Evolutionary conservation across 306 rosid genomes (phyloP).

Genomic region (Purshia tridentata): DNA sequence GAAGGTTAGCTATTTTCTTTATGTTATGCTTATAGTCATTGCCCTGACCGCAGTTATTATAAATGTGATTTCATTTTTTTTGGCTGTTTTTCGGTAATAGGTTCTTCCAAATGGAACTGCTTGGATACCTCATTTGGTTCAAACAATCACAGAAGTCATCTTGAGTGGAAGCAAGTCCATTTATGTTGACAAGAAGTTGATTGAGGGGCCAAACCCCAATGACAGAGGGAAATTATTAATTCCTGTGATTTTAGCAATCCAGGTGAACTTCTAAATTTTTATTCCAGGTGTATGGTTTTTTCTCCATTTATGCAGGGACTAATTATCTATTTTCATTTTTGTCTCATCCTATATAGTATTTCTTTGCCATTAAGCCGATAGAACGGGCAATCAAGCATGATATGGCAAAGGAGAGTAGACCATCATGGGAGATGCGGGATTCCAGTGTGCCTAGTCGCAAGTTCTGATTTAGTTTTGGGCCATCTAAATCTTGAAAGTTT

Average conservation of each 20-base stretch:
- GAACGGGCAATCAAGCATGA: slow-evolving; percentile 58
- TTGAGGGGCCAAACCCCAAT: slow-evolving; percentile 94
- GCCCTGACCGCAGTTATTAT: not conserved
- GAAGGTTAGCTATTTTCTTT: slow-evolving; percentile 56
- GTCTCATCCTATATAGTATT: slow-evolving; percentile 39
- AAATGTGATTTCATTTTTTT: slow-evolving; percentile 13
- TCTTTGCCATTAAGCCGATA: slow-evolving; percentile 68
- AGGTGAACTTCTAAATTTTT: slow-evolving; percentile 51
- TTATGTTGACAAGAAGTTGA: slow-evolving; percentile 70
- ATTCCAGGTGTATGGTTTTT: not conserved
- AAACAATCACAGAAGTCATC: slow-evolving; percentile 63
- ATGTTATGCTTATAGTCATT: not conserved
- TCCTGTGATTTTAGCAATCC: slow-evolving; percentile 62
- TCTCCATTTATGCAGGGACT: not conserved
- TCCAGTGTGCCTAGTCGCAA: slow-evolving; percentile 23
- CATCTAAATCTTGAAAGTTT: not conserved
- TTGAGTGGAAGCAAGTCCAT: slow-evolving; percentile 65
- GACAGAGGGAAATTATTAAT: slow-evolving; percentile 69
- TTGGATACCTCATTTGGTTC: slow-evolving; percentile 82
- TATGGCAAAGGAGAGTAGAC: slow-evolving; percentile 57
- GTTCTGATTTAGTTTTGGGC: slow-evolving; percentile 31
- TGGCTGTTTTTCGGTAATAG: slow-evolving; percentile 42
- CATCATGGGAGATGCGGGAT: slow-evolving; percentile 76
- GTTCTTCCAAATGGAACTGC: slow-evolving; percentile 86
- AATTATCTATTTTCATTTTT: not conserved